phyloP scores from a whole-genome alignment of 805 yeast genomes.

The Spathaspora sp. region DNA sequence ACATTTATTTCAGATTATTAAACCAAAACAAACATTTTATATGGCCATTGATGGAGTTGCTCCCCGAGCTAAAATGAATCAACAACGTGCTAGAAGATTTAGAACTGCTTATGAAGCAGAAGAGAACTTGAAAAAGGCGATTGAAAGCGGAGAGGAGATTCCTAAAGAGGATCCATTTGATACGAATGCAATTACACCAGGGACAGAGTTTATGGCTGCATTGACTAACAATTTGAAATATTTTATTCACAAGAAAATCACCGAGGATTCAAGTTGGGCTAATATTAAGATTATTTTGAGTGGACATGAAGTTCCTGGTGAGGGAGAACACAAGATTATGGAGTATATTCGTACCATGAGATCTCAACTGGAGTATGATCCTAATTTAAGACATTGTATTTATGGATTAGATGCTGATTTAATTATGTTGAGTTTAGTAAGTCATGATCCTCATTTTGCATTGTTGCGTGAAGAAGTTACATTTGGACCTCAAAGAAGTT shows the following conservation, averaged over 20 bases:
- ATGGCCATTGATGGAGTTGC: slow-evolving; percentile 99
- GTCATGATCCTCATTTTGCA: slow-evolving; percentile 95
- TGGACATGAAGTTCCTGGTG: slow-evolving; percentile 97
- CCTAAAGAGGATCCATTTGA: slow-evolving; percentile 88
- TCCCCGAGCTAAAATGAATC: slow-evolving; percentile 98
- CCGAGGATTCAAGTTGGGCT: slow-evolving; percentile 86
- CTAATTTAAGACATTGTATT: slow-evolving; percentile 86
- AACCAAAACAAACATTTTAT: slow-evolving; percentile 81
- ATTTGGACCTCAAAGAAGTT: slow-evolving; percentile 59
- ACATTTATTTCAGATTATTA: slow-evolving; percentile 82
- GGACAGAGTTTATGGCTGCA: slow-evolving; percentile 93
- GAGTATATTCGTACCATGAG: slow-evolving; percentile 78
- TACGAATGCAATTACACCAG: slow-evolving; percentile 92
- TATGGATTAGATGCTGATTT: slow-evolving; percentile 96
- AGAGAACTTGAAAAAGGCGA: slow-evolving; percentile 67
- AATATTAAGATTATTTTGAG: slow-evolving; percentile 70
- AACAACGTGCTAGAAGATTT: slow-evolving; percentile 93
- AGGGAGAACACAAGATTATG: slow-evolving; percentile 98
- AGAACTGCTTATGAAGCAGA: slow-evolving; percentile 93
- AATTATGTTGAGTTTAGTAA: slow-evolving; percentile 85
- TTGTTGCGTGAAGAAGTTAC: slow-evolving; percentile 91
- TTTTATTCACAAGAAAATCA: slow-evolving; percentile 81
- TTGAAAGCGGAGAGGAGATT: slow-evolving; percentile 64
- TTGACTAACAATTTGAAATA: slow-evolving; percentile 78
- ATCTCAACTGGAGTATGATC: slow-evolving; percentile 68